Evolutionary conservation across 306 rosid species (phyloP), one percentile per base, ranked within the genome.

Genomic region (Quercus parvula): DNA sequence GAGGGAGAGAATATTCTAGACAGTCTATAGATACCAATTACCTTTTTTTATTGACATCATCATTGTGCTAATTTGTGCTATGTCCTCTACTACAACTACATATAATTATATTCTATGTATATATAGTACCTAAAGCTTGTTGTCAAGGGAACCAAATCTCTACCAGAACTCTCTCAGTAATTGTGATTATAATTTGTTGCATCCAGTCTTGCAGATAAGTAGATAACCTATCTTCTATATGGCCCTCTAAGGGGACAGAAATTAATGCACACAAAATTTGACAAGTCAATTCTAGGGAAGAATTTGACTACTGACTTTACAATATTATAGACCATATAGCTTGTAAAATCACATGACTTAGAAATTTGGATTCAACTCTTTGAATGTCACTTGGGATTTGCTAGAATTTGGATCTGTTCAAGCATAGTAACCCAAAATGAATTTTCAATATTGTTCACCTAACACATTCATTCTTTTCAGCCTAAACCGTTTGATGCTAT

Each of bases 121-220:
- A 66, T 28, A 3, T 8, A 7, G 11, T 1, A 64, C 20, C 70
- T 5, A 10, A 4, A 38, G 8, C 5, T 22, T 56, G 20, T 17
- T 8, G 69, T 27, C 70, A 70, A 69, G 57, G 81, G 57, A 54
- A 66, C 74, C 75, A 33, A 20, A 68, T 38, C 46, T 38, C 46
- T 38, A 38, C 46, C 46, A 38, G 46, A 38, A 7, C 11, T 38
- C 54, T 67, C 71, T 13, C 20, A 54, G 49, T 17, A 71, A 59
- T 27, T 20, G 51, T 20, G 13, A 18, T 56, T 41, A 41, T 78
- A 22, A n/a, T 61, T 78, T 19, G 17, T 59, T n/a, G 3, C 12
- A 8, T 41, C 46, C 46, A 41, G 12, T 2, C 46, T 41, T 41
- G 12, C 46, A 41, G 46, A 41, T 41, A 41, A 41, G 61, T 6